Percentiles rank a stretch among this genome's conserved stretches.
Conservation (phyloP, 2,329 filamentous ascomycete genomes). For the Alternaria sp. region DNA sequence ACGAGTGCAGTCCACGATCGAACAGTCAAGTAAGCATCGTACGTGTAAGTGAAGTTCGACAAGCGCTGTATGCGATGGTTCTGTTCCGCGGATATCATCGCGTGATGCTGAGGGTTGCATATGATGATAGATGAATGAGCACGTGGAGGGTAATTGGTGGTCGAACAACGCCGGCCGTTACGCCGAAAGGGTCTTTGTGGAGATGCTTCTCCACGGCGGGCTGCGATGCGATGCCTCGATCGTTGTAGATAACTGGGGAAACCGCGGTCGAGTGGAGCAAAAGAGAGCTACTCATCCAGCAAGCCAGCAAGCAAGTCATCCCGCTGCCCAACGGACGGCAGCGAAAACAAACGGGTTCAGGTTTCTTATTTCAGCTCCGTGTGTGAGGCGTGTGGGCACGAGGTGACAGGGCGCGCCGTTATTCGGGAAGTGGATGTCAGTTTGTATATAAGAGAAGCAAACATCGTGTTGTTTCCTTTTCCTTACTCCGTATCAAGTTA, state of each 20-base stretch:
- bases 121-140: neutral
- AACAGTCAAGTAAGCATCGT: neutral
- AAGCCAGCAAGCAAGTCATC: neutral
- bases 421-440: neutral
- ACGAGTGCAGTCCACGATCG: neutral
- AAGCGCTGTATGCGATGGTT: neutral
- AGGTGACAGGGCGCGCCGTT: neutral
- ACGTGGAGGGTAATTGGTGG: neutral
- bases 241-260: conserved; percentile 1
- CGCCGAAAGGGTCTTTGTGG: neutral
- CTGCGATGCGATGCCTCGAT: neutral
- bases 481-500: neutral
- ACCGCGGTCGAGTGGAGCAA: neutral
- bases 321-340: conserved; percentile 3
- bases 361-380: conserved; percentile 2
- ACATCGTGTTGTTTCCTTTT: neutral
- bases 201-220: neutral
- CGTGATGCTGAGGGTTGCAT: neutral
- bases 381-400: neutral
- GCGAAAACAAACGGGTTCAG: conserved; percentile 2
- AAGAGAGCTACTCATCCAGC: neutral
- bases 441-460: conserved; percentile 6
- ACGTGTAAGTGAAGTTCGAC: neutral
- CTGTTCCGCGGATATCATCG: neutral
- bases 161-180: neutral